A percentile compares a stretch with the other conserved stretches of the same genome.
These are phyloP conservation scores for Prototheca wickerhamii DNA, from an alignment of 163 green algal genomes.

Conservation along the genomic window DNA sequence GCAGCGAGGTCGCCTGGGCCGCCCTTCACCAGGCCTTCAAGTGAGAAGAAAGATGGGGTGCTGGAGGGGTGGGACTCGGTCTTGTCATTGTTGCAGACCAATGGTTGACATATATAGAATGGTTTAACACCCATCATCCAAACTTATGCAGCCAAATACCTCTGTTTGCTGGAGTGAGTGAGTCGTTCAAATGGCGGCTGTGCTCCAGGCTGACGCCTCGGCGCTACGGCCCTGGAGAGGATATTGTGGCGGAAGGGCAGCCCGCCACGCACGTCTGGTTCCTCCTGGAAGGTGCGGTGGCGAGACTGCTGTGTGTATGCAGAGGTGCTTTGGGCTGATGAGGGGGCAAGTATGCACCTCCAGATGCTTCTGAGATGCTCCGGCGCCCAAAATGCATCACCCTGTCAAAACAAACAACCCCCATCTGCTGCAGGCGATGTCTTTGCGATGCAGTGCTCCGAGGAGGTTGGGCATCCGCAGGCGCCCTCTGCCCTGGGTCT, in stretches of 20 bases:
- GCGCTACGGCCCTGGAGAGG: conserved; percentile 10
- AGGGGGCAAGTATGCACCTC: neutral
- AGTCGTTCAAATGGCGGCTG: neutral
- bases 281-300: conserved; percentile 8
- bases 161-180: neutral
- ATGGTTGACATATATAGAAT: neutral
- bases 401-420: too few species aligned
- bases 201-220: neutral
- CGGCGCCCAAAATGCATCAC: too few species aligned
- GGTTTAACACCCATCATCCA: neutral
- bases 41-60: neutral
- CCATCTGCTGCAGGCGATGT: too few species aligned
- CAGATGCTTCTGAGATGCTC: too few species aligned
- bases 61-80: too few species aligned
- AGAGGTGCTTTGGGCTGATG: neutral
- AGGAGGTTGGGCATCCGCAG: too few species aligned
- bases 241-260: conserved; percentile 15
- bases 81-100: neutral
- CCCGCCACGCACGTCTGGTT: conserved; percentile 12
- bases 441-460: too few species aligned
- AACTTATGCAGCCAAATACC: neutral
- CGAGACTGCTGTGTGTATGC: neutral
- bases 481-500: too few species aligned
- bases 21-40: conserved; percentile 3
- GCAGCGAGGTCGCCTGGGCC: conserved; percentile 23